These are phyloP conservation scores for Cordia subcordata DNA, from an alignment of 257 asterid genomes.

Conservation along the genomic window DNA sequence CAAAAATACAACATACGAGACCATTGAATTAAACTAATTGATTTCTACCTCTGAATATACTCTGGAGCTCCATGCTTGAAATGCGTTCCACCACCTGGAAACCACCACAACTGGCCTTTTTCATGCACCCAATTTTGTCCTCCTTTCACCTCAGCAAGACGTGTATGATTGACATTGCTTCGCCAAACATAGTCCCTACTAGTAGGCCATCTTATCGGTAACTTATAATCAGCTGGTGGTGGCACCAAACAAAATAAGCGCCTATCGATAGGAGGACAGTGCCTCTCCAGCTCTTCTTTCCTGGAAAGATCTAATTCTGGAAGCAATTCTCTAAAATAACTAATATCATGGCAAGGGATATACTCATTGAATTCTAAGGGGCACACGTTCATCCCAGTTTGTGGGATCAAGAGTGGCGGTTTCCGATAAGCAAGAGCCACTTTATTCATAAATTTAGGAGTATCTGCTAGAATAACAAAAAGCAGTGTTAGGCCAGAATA, in stretches of 20 bases:
- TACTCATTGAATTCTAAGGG: slow-evolving; percentile 71
- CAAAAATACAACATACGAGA: background rate
- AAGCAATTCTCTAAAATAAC: slow-evolving; percentile 61
- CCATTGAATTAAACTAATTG: background rate
- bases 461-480: slow-evolving; percentile 33
- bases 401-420: slow-evolving; percentile 50
- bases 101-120: slow-evolving; percentile 80
- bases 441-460: slow-evolving; percentile 45
- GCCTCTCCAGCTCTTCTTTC: slow-evolving; percentile 88
- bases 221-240: slow-evolving; percentile 83
- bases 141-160: slow-evolving; percentile 85
- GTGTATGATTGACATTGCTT: slow-evolving; percentile 88
- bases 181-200: slow-evolving; percentile 92
- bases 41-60: slow-evolving; percentile 71
- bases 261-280: slow-evolving; percentile 64
- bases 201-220: slow-evolving; percentile 86
- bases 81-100: slow-evolving; percentile 99
- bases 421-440: slow-evolving; percentile 57
- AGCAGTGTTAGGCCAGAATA: slow-evolving; percentile 1
- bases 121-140: slow-evolving; percentile 97
- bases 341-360: slow-evolving; percentile 80
- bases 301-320: slow-evolving; percentile 63
- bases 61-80: slow-evolving; percentile 94
- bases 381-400: slow-evolving; percentile 68
- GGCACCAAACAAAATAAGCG: slow-evolving; percentile 88